A percentile compares a stretch with the other conserved stretches of the same genome.
Evolutionary conservation across 306 rosid genomes (phyloP).

Genomic region (Quercus suber): DNA sequence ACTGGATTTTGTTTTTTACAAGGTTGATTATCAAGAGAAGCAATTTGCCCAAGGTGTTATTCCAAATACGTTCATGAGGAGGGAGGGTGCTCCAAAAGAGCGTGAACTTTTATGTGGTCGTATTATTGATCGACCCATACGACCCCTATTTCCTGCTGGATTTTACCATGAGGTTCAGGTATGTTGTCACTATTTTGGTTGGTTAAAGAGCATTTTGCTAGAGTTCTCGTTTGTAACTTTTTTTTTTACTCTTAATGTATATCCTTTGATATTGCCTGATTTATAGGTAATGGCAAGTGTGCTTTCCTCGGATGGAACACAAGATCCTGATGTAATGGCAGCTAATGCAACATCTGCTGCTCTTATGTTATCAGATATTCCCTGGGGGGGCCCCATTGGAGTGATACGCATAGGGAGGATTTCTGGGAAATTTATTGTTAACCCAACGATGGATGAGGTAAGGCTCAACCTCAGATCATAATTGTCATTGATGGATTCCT

Average conservation of each 20-base stretch:
- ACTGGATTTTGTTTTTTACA: slow-evolving; percentile 12
- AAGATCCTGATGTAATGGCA: slow-evolving; percentile 91
- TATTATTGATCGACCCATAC: slow-evolving; percentile 83
- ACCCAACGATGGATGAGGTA: slow-evolving; percentile 96
- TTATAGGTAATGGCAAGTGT: slow-evolving; percentile 82
- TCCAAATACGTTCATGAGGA: slow-evolving; percentile 73
- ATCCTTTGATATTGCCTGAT: slow-evolving; percentile 9
- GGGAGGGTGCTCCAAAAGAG: slow-evolving; percentile 97
- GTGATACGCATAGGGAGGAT: slow-evolving; percentile 87
- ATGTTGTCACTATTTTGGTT: slow-evolving; percentile 11
- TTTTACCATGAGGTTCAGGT: slow-evolving; percentile 99
- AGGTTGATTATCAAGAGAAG: slow-evolving; percentile 98
- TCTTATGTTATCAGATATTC: slow-evolving; percentile 94
- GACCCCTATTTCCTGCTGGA: slow-evolving; percentile 87
- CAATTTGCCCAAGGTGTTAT: slow-evolving; percentile 87
- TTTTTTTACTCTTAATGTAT: not conserved
- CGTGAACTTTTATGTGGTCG: slow-evolving; percentile 91
- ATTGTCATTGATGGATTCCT: not conserved
- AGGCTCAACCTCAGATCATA: slow-evolving; percentile 11
- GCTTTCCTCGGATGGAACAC: slow-evolving; percentile 85
- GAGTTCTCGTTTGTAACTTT: not conserved
- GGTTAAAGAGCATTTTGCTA: not conserved
- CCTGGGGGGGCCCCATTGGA: slow-evolving; percentile 98
- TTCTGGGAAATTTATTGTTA: slow-evolving; percentile 68
- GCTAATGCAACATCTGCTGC: slow-evolving; percentile 94